Base-by-base conservation (phyloP, 108 stramenopile species). In the Poteriospumella lacustris region DNA sequence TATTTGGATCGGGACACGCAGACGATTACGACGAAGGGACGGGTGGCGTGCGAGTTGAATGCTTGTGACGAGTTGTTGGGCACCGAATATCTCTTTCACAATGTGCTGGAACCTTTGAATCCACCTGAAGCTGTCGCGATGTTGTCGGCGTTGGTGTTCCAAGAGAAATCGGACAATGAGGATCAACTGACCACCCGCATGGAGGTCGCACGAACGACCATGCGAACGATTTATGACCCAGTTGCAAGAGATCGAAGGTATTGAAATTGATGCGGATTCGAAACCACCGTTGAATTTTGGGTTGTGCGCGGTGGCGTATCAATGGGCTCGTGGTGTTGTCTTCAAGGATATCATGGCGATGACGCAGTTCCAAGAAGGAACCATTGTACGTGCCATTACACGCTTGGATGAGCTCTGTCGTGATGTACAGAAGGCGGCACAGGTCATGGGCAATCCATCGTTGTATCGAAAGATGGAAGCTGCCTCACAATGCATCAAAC, bases 51-150 rank as follows among this genome's bases (percentile, higher is more conserved):
- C 68, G 95, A 97, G 79, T 88, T 96, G 5, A 94, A 93, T 83
- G 93, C 95, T 0, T 94, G 92, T 60, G 91, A 96, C 68, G 95
- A 94, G 68, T 85, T 99, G 38, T 88, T 97, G 58, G 91, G 93
- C 15, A 95, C 96, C 1, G 97, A 99, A 80, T 92, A 94, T 90
- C 90, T 99, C 29, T 95, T 99, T 78, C 93, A 92, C 68, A 96
- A 94, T 33, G 86, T 97, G 39, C 77, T 99, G 44, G 93, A 91
- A 70, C 92, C 93, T 38, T 85, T 99, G 12, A 91, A 92, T 29
- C 96, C 97, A 0, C 89, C 92, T 3, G 97, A 97, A 83, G 92
- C 93, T 43, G 97, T 92, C 2, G 96, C 94, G 39, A 87, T 92
- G 33, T 84, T 94, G 42, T 90, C 91, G 75, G 90, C 94, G 44